A percentile compares a stretch with the other conserved stretches of the same genome.
These are phyloP conservation scores for Prunus fruticosa DNA, from an alignment of 306 rosid species.

Conservation along the genomic window DNA sequence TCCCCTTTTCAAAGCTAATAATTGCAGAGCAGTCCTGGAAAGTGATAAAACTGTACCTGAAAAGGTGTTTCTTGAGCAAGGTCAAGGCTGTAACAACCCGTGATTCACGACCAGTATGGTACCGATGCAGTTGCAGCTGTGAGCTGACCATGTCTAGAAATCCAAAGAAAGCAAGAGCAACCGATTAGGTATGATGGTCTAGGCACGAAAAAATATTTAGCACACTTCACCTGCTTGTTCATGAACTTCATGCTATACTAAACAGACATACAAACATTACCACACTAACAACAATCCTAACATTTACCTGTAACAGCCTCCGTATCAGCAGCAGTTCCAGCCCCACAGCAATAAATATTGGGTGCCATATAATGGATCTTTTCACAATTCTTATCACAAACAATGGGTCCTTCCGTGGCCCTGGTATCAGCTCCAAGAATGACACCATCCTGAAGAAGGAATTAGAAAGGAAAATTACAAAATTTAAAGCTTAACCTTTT, in stretches of 20 bases:
- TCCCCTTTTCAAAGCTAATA: neutral
- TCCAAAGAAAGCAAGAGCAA: slow-evolving; percentile 24
- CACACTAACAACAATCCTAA: slow-evolving; percentile 3
- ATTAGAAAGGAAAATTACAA: neutral
- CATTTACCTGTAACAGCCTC: slow-evolving; percentile 93
- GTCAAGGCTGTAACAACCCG: slow-evolving; percentile 57
- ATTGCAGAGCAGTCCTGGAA: neutral
- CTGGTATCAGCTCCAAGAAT: slow-evolving; percentile 99
- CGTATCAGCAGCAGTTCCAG: slow-evolving; percentile 99
- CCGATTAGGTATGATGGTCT: slow-evolving; percentile 1
- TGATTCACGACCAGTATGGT: slow-evolving; percentile 83
- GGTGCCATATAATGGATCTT: slow-evolving; percentile 99
- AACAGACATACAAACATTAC: neutral
- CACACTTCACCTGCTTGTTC: neutral
- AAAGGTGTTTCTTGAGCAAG: slow-evolving; percentile 58
- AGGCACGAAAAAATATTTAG: neutral
- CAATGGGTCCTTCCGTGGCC: slow-evolving; percentile 95
- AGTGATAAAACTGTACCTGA: slow-evolving; percentile 30
- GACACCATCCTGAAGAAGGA: slow-evolving; percentile 71
- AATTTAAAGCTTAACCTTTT: neutral
- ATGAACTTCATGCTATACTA: neutral
- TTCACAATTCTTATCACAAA: slow-evolving; percentile 91
- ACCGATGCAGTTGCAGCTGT: slow-evolving; percentile 88
- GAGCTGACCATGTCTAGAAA: slow-evolving; percentile 90
- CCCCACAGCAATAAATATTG: slow-evolving; percentile 94